These are phyloP conservation scores for Boechera retrofracta DNA, from an alignment of 345 rosid species.

Conservation along the genomic window DNA sequence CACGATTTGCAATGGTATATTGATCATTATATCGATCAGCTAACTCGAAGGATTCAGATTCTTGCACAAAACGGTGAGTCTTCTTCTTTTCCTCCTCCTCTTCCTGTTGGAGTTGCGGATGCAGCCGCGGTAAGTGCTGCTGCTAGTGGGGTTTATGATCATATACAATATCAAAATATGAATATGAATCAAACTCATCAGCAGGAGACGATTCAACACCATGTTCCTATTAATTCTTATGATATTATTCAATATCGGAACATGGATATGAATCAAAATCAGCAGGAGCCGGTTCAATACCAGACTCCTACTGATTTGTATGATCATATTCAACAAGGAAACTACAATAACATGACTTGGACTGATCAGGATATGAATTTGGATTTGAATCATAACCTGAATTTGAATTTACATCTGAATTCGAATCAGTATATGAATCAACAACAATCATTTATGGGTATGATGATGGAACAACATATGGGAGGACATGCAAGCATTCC, in stretches of 20 bases:
- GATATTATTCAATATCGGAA: not conserved
- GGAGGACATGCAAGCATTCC: not conserved
- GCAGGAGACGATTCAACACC: not conserved
- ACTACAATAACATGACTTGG: not conserved
- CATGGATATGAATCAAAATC: not conserved
- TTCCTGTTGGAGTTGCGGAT: not conserved
- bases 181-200: slow-evolving; percentile 10
- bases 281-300: not conserved
- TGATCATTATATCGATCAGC: not conserved
- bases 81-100: not conserved
- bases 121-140: not conserved
- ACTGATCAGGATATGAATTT: not conserved
- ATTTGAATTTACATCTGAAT: not conserved
- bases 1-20: not conserved
- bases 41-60: not conserved
- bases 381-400: not conserved
- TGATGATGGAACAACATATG: not conserved
- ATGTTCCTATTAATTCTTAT: not conserved
- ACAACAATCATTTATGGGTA: not conserved
- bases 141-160: not conserved
- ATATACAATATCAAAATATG: not conserved
- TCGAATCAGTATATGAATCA: not conserved
- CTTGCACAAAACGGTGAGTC: not conserved
- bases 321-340: not conserved
- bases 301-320: not conserved